Evolutionary conservation across 805 yeast species (phyloP).

Genomic region (Candida nonsorbophila): DNA sequence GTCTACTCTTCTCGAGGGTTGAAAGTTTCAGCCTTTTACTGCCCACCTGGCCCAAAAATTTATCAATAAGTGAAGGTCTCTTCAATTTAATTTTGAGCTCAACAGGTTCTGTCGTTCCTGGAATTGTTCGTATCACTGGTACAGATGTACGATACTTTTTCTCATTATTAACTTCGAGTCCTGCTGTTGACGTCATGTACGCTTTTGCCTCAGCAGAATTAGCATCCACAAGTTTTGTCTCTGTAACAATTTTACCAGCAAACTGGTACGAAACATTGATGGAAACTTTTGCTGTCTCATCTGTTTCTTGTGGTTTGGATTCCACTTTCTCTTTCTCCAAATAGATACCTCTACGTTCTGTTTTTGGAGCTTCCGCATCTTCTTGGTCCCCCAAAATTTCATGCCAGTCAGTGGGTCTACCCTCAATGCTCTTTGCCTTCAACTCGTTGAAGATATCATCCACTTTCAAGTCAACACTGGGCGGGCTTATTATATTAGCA

Average conservation of each 20-base stretch:
- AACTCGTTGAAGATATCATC: conserved; percentile 25
- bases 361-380: conserved; percentile 1
- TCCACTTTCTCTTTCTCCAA: conserved; percentile 2
- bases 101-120: conserved; percentile 24
- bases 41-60: conserved; percentile 58
- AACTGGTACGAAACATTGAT: conserved; percentile 78
- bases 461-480: conserved; percentile 18
- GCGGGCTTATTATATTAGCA: conserved; percentile 3
- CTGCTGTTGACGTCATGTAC: conserved; percentile 53
- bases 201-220: conserved; percentile 86
- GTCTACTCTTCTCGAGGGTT: conserved; percentile 85
- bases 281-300: conserved; percentile 50
- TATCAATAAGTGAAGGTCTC: conserved; percentile 71
- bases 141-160: conserved; percentile 21
- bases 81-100: conserved; percentile 55
- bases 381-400: conserved; percentile 3
- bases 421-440: conserved; percentile 9
- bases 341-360: background rate
- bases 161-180: conserved; percentile 11
- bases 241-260: conserved; percentile 81
- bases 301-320: conserved; percentile 4
- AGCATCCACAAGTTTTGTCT: conserved; percentile 70
- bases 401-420: conserved; percentile 8
- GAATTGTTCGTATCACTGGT: conserved; percentile 26
- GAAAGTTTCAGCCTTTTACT: conserved; percentile 71